These are phyloP conservation scores for Massariosphaeria phaeospora DNA, from an alignment of 495 filamentous ascomycete species.

Conservation along the genomic window DNA sequence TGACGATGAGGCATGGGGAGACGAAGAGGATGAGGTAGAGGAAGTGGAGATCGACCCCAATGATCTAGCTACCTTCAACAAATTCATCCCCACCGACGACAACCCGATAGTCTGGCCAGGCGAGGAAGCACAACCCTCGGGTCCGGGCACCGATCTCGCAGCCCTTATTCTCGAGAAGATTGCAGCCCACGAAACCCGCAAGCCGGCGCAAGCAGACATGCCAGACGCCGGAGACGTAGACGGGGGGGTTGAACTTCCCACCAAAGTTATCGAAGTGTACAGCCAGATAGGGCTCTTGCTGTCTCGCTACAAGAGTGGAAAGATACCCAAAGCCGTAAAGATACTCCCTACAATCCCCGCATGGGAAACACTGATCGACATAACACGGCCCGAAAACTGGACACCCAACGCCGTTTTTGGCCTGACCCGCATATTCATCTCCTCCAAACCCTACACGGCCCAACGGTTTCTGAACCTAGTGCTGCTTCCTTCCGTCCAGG, in stretches of 20 bases:
- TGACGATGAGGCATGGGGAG: conserved; percentile 53
- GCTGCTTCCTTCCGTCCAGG: conserved; percentile 78
- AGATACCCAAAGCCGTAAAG: conserved; percentile 95
- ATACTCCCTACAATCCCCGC: conserved; percentile 85
- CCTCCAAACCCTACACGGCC: conserved; percentile 65
- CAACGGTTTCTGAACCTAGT: conserved; percentile 78
- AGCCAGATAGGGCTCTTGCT: conserved; percentile 87
- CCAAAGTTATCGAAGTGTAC: conserved; percentile 91
- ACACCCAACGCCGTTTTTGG: conserved; percentile 82
- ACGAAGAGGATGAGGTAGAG: conserved; percentile 69
- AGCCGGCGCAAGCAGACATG: conserved; percentile 4
- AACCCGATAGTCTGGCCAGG: conserved; percentile 42
- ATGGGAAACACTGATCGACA: conserved; percentile 79
- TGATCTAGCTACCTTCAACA: conserved; percentile 85
- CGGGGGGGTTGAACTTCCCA: conserved; percentile 78
- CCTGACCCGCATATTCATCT: conserved; percentile 83
- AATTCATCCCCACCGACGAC: conserved; percentile 64
- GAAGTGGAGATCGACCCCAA: conserved; percentile 84
- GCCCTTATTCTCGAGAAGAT: conserved; percentile 93
- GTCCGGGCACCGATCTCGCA: conserved; percentile 68
- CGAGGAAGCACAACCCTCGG: conserved; percentile 32
- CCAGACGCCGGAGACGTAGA: conserved; percentile 44
- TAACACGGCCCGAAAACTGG: conserved; percentile 80
- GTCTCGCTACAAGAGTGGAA: conserved; percentile 88
- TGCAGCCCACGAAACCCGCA: conserved; percentile 75